Conservation (phyloP, 1,284 basidiomycete species). For the Quambalaria eucalypti region DNA sequence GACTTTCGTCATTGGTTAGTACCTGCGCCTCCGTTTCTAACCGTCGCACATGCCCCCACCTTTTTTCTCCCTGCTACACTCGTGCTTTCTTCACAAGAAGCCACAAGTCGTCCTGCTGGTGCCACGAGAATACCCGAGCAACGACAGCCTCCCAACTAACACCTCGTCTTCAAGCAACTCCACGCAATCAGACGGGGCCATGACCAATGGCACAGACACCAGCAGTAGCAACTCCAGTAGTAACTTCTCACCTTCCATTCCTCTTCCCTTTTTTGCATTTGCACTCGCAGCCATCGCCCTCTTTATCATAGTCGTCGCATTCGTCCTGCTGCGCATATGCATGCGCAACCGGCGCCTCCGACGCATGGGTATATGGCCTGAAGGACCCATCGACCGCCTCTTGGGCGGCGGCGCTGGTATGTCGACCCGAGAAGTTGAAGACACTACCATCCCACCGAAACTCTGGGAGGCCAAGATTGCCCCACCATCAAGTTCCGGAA, state of each 20-base stretch:
- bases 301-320: slow-evolving; percentile 38
- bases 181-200: neutral
- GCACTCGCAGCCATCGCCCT: slow-evolving; percentile 35
- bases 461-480: slow-evolving; percentile 36
- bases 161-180: neutral
- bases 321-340: slow-evolving; percentile 37
- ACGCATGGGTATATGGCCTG: slow-evolving; percentile 28
- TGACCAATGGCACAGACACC: too few relatives aligned
- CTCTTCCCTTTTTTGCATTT: slow-evolving; percentile 25
- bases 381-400: too few relatives aligned
- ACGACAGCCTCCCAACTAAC: neutral
- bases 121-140: neutral
- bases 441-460: slow-evolving; percentile 29
- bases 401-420: neutral
- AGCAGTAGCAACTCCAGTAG: too few relatives aligned
- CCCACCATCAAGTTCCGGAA: neutral
- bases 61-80: neutral
- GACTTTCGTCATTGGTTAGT: slow-evolving; percentile 39
- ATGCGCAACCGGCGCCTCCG: slow-evolving; percentile 34
- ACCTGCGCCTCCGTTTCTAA: slow-evolving; percentile 6
- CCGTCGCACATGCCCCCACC: neutral
- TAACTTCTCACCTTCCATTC: neutral
- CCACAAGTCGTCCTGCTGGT: too few relatives aligned
- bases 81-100: neutral
- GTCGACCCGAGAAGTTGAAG: slow-evolving; percentile 24